Base-by-base conservation (phyloP, 2,329 filamentous ascomycete genomes). In the Mollisia scopiformis region DNA sequence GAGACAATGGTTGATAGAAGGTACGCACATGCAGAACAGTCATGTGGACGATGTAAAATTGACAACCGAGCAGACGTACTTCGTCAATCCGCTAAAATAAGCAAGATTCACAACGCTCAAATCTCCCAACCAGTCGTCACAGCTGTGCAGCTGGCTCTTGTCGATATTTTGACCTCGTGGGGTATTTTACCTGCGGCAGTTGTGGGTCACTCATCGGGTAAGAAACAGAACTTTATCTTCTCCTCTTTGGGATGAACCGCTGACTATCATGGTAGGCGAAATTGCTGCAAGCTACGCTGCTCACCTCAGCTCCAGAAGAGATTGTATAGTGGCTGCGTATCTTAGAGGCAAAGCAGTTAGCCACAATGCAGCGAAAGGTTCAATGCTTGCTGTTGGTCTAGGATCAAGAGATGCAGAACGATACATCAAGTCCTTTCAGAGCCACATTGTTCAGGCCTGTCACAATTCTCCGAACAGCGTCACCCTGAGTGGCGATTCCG, bases 341-440 rank as follows among this genome's bases (percentile, higher is more conserved):
- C 60, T 57, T 19, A 47, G 61, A 21, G 61, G 61, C 10, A 4
- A 47, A 13, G 43, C 27, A 10, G 6, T 6, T 21, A 47, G 21
- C 16, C 33, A 31, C 53, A 53, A 16, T 37, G 39, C 1, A 41
- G 51, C 23, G 14, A 35, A 8, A 13, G 83, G 83, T 0, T 53
- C 21, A 16, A 85, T 85, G 82, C 67, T 84, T 47, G 81, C 81
- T 0, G 79, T 77, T 0, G 79, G 77, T 0, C 73, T 76, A 6
- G 64, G 62, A 1, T n/a, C 37, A 10, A 55, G 57, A n/a, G n/a
- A n/a, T 13, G 47, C 54, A 74, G 6, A n/a, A n/a, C n/a, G n/a
- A n/a, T n/a, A n/a, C n/a, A n/a, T n/a, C n/a, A 33, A 33, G 31
- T 33, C 13, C 31, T 33, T 33, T 6, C 6, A 6, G 6, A 6